Evolutionary conservation across 2,329 filamentous ascomycete species (phyloP), one percentile per base, ranked within the genome.

Genomic region (Didymella sp.): DNA sequence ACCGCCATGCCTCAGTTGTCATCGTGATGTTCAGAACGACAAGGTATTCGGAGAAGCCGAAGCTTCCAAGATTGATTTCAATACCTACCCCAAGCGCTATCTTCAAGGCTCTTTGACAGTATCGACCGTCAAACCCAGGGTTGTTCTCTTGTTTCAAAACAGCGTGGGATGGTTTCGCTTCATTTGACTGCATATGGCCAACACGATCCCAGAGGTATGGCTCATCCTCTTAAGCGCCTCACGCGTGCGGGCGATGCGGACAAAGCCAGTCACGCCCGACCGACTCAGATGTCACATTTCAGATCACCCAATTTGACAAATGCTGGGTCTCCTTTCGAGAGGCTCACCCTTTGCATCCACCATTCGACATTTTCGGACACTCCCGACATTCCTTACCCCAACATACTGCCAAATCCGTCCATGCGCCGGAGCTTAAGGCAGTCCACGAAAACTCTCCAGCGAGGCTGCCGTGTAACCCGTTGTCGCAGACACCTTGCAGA

Each of bases 401-500:
- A 37, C 28, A 54, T 12, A 11, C 17, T 49, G 45, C 51, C 45
- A 28, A n/a, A 38, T 45, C 3, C 21, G 41, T 33, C 3, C 38
- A 37, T 28, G 25, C 25, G 41, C 30, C 43, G 38, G 15, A 37
- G 22, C 48, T 51, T 30, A n/a, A 22, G 15, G 25, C 31, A 28
- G 28, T 38, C 21, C 21, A 51, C 31, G 40, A 49, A 51, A 50
- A 45, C 49, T 25, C 55, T 53, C 45, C 21, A 40, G 38, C 22
- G 21, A 49, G 50, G 9, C 56, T 59, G 51, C 45, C 24, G 59
- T 61, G 60, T 35, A 58, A 58, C 56, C 24, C 22, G 3, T 46
- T 42, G 41, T 58, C 28, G 56, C 50, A 54, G 44, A 22, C 45
- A 53, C 56, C 49, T 58, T 53, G 45, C 45, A 58, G 33, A 15